phyloP scores from a whole-genome alignment of 768 basidiomycete species.

The Russula sp. region DNA sequence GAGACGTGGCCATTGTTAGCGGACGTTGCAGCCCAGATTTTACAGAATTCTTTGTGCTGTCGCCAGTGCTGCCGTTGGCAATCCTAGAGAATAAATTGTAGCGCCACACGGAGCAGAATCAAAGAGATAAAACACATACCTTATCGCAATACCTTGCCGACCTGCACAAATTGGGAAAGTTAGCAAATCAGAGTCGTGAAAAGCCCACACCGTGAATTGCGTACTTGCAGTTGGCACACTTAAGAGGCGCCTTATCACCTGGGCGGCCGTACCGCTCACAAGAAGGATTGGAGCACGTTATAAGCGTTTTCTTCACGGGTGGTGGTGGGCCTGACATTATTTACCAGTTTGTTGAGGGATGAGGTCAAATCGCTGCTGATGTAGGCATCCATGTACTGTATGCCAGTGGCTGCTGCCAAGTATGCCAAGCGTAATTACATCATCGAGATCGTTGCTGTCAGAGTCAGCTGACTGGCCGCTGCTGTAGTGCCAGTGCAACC shows the following conservation, averaged over 20 bases:
- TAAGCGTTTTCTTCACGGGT: conserved; percentile 20
- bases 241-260: conserved; percentile 20
- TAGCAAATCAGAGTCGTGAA: background rate
- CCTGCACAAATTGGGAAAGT: conserved; percentile 1
- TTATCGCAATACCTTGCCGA: conserved; percentile 23
- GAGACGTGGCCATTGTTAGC: conserved; percentile 19
- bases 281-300: conserved; percentile 21
- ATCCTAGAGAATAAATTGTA: conserved; percentile 3
- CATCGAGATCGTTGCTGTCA: background rate
- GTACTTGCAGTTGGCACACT: conserved; percentile 23
- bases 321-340: conserved; percentile 22
- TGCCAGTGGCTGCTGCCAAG: too few species aligned
- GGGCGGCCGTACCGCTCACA: conserved; percentile 9
- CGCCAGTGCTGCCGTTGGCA: conserved; percentile 25
- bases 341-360: background rate
- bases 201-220: background rate
- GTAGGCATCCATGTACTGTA: too few species aligned
- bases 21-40: conserved; percentile 22
- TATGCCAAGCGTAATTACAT: conserved; percentile 1
- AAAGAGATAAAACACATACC: background rate
- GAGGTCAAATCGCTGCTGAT: background rate
- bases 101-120: background rate
- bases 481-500: too few species aligned
- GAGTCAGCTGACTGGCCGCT: background rate
- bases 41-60: conserved; percentile 25